A percentile compares a stretch with the other conserved stretches of the same genome.
Evolutionary conservation across 2,329 filamentous ascomycete genomes (phyloP).

Genomic region (Trichoderma atrobrunneum): DNA sequence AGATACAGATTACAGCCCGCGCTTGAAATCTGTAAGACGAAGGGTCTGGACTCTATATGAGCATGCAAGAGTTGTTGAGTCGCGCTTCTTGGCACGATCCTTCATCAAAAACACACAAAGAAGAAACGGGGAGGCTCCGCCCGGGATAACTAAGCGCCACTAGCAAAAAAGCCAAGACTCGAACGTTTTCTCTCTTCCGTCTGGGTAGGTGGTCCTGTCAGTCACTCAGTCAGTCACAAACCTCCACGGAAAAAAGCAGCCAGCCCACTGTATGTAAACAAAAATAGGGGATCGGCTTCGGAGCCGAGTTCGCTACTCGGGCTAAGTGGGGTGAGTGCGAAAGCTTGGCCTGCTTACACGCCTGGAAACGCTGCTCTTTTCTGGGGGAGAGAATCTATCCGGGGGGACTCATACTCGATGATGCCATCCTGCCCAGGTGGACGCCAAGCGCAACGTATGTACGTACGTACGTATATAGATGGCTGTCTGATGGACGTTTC

Average conservation of each 20-base stretch:
- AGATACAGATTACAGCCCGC: neutral
- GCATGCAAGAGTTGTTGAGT: neutral
- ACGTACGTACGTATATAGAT: neutral
- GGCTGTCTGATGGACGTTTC: neutral
- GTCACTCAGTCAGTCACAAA: neutral
- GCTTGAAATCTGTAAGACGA: neutral
- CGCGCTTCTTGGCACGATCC: neutral
- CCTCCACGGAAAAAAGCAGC: neutral
- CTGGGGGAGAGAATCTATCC: neutral
- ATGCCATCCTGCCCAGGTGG: neutral
- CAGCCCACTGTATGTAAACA: neutral
- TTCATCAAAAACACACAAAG: neutral
- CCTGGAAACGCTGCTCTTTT: neutral
- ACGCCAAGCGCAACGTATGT: neutral
- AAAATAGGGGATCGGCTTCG: neutral
- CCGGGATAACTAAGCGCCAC: neutral
- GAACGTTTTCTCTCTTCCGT: neutral
- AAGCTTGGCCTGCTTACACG: neutral
- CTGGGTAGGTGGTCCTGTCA: neutral
- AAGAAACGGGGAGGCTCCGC: neutral
- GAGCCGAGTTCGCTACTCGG: neutral
- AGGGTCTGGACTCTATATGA: neutral
- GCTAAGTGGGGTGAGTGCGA: neutral
- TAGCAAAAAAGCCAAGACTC: neutral
- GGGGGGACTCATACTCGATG: neutral